These are phyloP conservation scores for Polytolypa hystricis DNA, from an alignment of 2,329 filamentous ascomycete species.

Conservation along the genomic window DNA sequence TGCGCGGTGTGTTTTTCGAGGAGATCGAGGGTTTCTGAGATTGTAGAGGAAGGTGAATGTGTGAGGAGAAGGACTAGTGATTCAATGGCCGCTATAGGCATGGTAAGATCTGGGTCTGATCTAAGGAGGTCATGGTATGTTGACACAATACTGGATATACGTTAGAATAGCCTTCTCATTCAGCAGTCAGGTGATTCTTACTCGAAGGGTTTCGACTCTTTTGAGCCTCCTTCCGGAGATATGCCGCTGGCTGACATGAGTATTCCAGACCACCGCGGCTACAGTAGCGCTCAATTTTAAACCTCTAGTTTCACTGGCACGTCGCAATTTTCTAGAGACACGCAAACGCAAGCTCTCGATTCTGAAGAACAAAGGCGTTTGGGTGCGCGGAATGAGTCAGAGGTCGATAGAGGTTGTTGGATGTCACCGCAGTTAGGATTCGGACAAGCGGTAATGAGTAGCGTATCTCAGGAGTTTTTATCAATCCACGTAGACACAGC, in stretches of 20 bases:
- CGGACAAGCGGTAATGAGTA: no score
- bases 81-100: slow-evolving; percentile 91
- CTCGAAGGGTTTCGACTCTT: slow-evolving; percentile 17
- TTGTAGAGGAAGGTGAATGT: slow-evolving; percentile 68
- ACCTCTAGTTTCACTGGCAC: no score
- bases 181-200: slow-evolving; percentile 1
- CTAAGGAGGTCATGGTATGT: slow-evolving; percentile 54
- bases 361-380: no score
- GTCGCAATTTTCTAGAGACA: no score
- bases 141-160: slow-evolving; percentile 45
- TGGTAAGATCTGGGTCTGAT: slow-evolving; percentile 74
- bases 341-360: no score
- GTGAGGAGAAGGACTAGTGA: slow-evolving; percentile 78
- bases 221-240: slow-evolving; percentile 14
- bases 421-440: no score
- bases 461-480: no score
- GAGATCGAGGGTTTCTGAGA: slow-evolving; percentile 85
- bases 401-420: no score
- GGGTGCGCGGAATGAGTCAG: no score
- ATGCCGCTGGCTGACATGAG: slow-evolving; percentile 23
- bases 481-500: no score
- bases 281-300: no score
- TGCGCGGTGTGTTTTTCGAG: slow-evolving; percentile 65
- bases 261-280: no score
- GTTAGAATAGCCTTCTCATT: not conserved